phyloP scores from a whole-genome alignment of 768 basidiomycete genomes.

The Russula compacta region DNA sequence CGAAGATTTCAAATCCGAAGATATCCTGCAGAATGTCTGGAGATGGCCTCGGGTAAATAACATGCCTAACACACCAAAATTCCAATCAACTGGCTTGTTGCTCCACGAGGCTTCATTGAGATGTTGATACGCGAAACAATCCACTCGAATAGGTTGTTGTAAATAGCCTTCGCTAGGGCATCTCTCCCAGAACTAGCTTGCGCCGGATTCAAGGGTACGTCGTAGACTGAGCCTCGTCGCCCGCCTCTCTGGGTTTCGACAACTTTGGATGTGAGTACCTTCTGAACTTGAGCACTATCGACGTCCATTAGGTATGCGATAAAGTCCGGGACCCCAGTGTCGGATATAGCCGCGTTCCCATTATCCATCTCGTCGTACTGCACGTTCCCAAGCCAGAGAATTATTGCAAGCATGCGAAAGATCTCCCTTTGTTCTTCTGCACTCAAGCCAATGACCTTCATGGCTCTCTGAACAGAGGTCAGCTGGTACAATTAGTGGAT shows the following conservation, averaged over 20 bases:
- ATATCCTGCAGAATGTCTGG: slow-evolving; percentile 56
- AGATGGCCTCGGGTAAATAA: slow-evolving; percentile 2
- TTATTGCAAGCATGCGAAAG: slow-evolving; percentile 81
- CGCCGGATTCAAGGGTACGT: slow-evolving; percentile 88
- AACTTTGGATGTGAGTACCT: slow-evolving; percentile 74
- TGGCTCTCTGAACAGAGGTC: slow-evolving; percentile 57
- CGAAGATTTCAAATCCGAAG: slow-evolving; percentile 98
- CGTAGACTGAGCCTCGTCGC: slow-evolving; percentile 90
- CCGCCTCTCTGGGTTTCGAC: slow-evolving; percentile 94
- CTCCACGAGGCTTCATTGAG: slow-evolving; percentile 84
- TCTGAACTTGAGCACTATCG: slow-evolving; percentile 70
- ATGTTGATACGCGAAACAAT: slow-evolving; percentile 93
- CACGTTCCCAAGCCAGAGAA: slow-evolving; percentile 96
- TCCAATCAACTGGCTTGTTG: slow-evolving; percentile 77
- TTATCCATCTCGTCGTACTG: slow-evolving; percentile 84
- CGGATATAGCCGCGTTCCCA: slow-evolving; percentile 74
- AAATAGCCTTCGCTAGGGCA: slow-evolving; percentile 91
- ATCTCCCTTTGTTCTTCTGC: slow-evolving; percentile 84
- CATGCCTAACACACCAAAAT: slow-evolving; percentile 54
- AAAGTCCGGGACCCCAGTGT: slow-evolving; percentile 89
- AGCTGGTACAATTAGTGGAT: background rate
- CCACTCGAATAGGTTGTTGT: slow-evolving; percentile 99
- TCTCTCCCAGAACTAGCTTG: slow-evolving; percentile 86
- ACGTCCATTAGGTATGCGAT: slow-evolving; percentile 91
- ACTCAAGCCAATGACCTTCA: slow-evolving; percentile 86